Percentiles rank a stretch among this genome's conserved stretches.
These are phyloP conservation scores for Sarocladiaceae sp. DNA, from an alignment of 2,329 filamentous ascomycete genomes.

Conservation along the genomic window DNA sequence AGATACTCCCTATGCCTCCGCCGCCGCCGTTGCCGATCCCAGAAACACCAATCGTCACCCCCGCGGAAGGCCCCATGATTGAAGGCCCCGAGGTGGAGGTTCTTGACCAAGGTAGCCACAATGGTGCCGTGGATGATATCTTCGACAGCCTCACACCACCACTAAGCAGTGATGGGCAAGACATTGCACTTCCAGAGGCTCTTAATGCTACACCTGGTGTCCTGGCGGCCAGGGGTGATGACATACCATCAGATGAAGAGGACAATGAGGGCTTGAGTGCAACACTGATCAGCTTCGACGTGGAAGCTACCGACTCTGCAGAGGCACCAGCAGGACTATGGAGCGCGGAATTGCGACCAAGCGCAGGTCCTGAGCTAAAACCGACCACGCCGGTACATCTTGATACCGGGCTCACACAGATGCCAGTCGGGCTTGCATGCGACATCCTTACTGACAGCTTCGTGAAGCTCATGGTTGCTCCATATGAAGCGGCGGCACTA, in stretches of 20 bases:
- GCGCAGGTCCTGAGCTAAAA: conserved; percentile 28
- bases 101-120: neutral
- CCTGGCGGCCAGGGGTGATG: conserved; percentile 44
- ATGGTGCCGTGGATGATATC: neutral
- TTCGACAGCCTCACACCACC: neutral
- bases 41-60: conserved; percentile 10
- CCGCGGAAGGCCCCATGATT: conserved; percentile 21
- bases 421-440: conserved; percentile 44
- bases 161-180: neutral
- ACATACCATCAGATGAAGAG: conserved; percentile 53
- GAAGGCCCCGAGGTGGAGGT: neutral
- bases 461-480: conserved; percentile 38
- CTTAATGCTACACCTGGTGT: conserved; percentile 33
- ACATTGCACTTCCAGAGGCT: neutral
- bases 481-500: conserved; percentile 42
- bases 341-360: conserved; percentile 56
- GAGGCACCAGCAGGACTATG: conserved; percentile 46
- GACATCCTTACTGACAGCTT: conserved; percentile 41
- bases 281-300: conserved; percentile 58
- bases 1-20: conserved; percentile 15
- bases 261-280: conserved; percentile 51
- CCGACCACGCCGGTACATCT: conserved; percentile 33
- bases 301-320: conserved; percentile 51
- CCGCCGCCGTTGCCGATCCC: conserved; percentile 14
- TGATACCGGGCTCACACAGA: conserved; percentile 45